Evolutionary conservation across 148 eudicot species (phyloP), one percentile per base, ranked within the genome.

Genomic region (Bassia scoparia): DNA sequence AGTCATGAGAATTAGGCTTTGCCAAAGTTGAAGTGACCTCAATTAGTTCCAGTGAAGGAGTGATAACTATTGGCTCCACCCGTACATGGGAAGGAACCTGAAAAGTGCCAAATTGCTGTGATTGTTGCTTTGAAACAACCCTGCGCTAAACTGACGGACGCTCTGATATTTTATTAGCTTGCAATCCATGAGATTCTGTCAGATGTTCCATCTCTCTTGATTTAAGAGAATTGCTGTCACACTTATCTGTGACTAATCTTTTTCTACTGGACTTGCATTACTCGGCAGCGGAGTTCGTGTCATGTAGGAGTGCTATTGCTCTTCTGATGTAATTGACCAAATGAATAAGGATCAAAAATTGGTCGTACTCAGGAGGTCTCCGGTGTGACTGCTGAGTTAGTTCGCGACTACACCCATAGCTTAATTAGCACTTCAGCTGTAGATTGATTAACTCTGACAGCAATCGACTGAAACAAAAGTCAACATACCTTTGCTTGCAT

Each of bases 71-170:
- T 78, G 55, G 65, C 83, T 75, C 88, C 98, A 82, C n/a, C n/a
- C n/a, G n/a, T 84, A 82, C 81, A 87, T 74, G 41, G 96, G 84
- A 80, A 84, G 55, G 92, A 84, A 43, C 84, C n/a, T 24, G 97
- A 68, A 76, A 88, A 89, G 76, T 88, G 96, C 82, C n/a, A n/a
- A 87, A 53, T 73, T 89, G 88, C 55, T 89, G 97, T 61, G 87
- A 89, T 67, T 88, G 96, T 83, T 82, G 86, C 75, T 87, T 91
- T 61, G 75, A 76, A 80, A 89, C 89, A 29, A n/a, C 96, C 97
- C 75, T 85, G 94, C 8, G 82, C 53, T 50, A 88, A 76, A 55
- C 74, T 76, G 16, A 82, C 56, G 87, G 61, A 37, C 77, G 85
- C 68, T 81, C 86, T 69, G 89, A 18, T 59, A 79, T 75, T 70